Evolutionary conservation across 2,329 filamentous ascomycete genomes (phyloP), one percentile per base, ranked within the genome.

Genomic region (Exserohilum turcica): DNA sequence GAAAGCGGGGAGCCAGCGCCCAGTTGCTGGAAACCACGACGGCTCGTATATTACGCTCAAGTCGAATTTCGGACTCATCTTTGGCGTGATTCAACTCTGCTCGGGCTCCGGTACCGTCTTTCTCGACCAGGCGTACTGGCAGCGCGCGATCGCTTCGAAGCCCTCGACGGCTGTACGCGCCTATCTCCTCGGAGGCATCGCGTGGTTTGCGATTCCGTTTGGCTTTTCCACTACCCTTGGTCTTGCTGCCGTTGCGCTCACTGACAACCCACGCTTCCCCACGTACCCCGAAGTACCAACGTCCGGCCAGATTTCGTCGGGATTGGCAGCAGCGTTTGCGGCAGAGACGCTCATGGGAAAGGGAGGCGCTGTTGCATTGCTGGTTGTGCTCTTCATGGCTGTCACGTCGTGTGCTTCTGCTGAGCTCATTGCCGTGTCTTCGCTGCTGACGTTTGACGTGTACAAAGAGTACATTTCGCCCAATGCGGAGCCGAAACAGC

Each of bases 191-290:
- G 78, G 77, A 15, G 78, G 78, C 0, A 62, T 81, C 6, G 78
- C 77, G 3, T 80, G 78, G 74, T 80, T 80, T 53, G 79, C 76
- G 4, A 79, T 81, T 15, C 79, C 79, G 0, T 80, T 78, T 43
- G 74, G 74, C 2, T 76, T 79, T 57, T 74, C 77, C 1, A 80
- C 79, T 1, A 79, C 77, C 1, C 65, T 81, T 48, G 79, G 79
- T 10, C 71, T 81, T 2, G 70, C 74, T 13, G 77, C 76, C 0
- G 75, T 75, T 1, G 79, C 78, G 6, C 68, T 80, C n/a, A 76
- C 73, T 3, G 65, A 74, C 47, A 74, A 74, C 21, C 76, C 76
- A 1, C 61, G 59, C 3, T 80, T 78, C 43, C 78, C 78, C 6
- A 80, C 78, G 0, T 78, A 75, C 49, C 76, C 75, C 2, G 61